Percentiles rank a stretch among this genome's conserved stretches.
These are phyloP conservation scores for Wickerhamiella alocasiicola DNA, from an alignment of 805 yeast genomes.

Conservation along the genomic window DNA sequence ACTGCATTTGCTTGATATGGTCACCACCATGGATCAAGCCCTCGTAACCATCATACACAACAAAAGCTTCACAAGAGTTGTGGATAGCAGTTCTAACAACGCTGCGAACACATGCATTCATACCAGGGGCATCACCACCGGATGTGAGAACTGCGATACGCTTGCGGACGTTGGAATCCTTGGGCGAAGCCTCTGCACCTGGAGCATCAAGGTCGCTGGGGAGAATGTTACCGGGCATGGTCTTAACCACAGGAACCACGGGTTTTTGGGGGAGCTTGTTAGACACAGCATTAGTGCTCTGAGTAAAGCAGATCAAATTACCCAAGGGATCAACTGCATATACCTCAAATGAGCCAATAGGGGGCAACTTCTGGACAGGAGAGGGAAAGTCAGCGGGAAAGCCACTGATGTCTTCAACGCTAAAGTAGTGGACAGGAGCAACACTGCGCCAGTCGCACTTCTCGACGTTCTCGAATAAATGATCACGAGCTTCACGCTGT, in stretches of 20 bases:
- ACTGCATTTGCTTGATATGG: constrained; percentile 59
- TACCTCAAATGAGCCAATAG: constrained; percentile 62
- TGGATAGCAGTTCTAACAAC: constrained; percentile 86
- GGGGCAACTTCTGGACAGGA: constrained; percentile 46
- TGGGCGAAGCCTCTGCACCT: constrained; percentile 2
- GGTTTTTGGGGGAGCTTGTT: too few species aligned
- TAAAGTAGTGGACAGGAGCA: constrained; percentile 36
- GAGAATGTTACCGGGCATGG: constrained; percentile 13
- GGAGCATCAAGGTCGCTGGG: constrained; percentile 13
- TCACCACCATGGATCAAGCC: constrained; percentile 85
- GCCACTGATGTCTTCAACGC: constrained; percentile 31
- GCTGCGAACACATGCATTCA: constrained; percentile 93
- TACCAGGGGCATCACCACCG: constrained; percentile 98
- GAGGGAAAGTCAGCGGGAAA: constrained; percentile 26
- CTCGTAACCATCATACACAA: constrained; percentile 87
- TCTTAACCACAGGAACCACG: constrained; percentile 4
- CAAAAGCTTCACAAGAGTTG: constrained; percentile 81
- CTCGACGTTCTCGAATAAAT: constrained; percentile 15
- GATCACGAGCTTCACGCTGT: constrained; percentile 17
- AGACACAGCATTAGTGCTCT: constrained; percentile 11
- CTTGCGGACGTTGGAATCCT: constrained; percentile 23
- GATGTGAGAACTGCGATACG: constrained; percentile 93
- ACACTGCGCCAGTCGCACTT: constrained; percentile 39
- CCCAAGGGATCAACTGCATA: constrained; percentile 80
- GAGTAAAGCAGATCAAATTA: constrained; percentile 64